Evolutionary conservation across 2,329 filamentous ascomycete species (phyloP).

Genomic region (Fusarium dlaminii): DNA sequence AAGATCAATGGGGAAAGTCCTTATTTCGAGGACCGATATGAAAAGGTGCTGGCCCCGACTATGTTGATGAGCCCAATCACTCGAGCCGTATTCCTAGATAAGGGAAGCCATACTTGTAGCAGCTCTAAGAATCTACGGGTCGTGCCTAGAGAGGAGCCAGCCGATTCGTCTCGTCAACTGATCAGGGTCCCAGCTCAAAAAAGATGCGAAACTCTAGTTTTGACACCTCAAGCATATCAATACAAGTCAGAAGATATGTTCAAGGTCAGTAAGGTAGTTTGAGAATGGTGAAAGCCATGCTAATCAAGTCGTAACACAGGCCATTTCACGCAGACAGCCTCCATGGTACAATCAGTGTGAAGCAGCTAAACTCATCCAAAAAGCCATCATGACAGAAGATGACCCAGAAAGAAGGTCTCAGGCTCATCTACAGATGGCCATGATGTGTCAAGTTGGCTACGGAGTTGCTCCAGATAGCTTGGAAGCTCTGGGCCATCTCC

Average conservation of each 20-base stretch:
- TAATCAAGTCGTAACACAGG: not conserved
- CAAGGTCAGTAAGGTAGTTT: not conserved
- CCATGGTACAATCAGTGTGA: slow-evolving; percentile 2
- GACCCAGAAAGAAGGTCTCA: not conserved
- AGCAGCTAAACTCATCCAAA: not conserved
- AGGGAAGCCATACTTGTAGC: not conserved
- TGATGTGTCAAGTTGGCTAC: slow-evolving; percentile 4
- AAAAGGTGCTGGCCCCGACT: not conserved
- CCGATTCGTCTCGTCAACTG: not conserved
- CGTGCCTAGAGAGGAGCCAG: not conserved
- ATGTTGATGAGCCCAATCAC: not conserved
- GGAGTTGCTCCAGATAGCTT: not conserved
- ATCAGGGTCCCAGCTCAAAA: not conserved
- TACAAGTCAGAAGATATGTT: slow-evolving; percentile 13
- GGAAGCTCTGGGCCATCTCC: not conserved
- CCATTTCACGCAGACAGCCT: not conserved
- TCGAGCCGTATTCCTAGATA: not conserved
- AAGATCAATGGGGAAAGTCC: not conserved
- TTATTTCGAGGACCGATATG: not conserved
- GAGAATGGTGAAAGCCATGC: no score
- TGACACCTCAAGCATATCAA: not conserved
- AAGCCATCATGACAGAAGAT: not conserved
- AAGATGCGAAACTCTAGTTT: not conserved
- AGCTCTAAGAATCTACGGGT: not conserved
- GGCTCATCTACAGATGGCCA: slow-evolving; percentile 3